Base-by-base conservation (phyloP, 306 rosid species). In the Medicago lupulina region DNA sequence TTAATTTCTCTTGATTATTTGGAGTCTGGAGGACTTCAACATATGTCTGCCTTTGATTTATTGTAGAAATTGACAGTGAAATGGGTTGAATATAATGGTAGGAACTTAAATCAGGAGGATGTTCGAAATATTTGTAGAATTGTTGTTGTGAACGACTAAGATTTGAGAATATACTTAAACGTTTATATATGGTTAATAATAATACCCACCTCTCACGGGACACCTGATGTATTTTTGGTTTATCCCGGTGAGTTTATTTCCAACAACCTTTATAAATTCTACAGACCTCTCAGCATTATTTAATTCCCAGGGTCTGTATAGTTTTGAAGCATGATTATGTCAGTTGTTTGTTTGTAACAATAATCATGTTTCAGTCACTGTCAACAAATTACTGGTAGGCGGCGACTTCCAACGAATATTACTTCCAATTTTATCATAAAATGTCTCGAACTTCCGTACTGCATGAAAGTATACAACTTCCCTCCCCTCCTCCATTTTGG, bases 341-440 rank as follows among this genome's bases (percentile, higher is more conserved):
- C 46, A 53, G 66, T 73, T 51, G 40, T 54, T 73, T 51, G 39
- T 62, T 47, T 36, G 71, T 70, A 62, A 65, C 64, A 41, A 31
- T 62, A 41, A 38, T 72, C 17, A 68, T 68, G 66, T 77, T 76
- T 80, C 39, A 54, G 31, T 63, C 64, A 21, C 38, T 73, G 59
- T 64, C 43, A 50, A 61, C 69, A 79, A 71, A 28, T 74, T 50
- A 43, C 62, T 65, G 50, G 64, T 44, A 44, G 70, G 44, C 8
- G 21, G 15, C 65, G 50, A 58, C 70, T 60, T 73, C 58, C 46
- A 66, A 38, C 14, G 62, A 68, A 40, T 58, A 17, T 50, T 59
- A 17, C 34, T 79, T 60, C 39, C 21, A 21, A 62, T 71, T 44
- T 71, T 66, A 40, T 49, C 43, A 25, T 34, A 13, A 53, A 59